Percentiles rank a stretch among this genome's conserved stretches.
phyloP scores from a whole-genome alignment of 2,329 filamentous ascomycete genomes.

The Teratosphaeria destructans region DNA sequence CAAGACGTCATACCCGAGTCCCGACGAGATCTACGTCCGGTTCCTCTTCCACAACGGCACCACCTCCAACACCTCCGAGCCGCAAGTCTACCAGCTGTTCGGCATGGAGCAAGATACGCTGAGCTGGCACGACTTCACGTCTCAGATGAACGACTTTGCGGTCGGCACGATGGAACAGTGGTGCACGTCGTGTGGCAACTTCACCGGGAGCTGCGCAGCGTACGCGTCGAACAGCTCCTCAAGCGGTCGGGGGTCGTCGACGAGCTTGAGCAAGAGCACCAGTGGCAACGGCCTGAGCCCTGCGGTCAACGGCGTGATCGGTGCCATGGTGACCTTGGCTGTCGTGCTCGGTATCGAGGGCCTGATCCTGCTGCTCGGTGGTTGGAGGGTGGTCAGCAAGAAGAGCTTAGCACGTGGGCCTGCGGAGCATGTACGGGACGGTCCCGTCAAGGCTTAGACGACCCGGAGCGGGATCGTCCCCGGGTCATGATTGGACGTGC shows the following conservation, averaged over 20 bases:
- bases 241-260: slow-evolving; percentile 11
- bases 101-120: slow-evolving; percentile 47
- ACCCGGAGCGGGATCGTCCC: neutral
- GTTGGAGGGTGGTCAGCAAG: slow-evolving; percentile 50
- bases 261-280: slow-evolving; percentile 11
- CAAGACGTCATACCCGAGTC: slow-evolving; percentile 18
- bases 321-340: slow-evolving; percentile 56
- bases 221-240: slow-evolving; percentile 25
- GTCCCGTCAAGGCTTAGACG: neutral
- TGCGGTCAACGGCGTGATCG: slow-evolving; percentile 71
- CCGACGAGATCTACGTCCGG: slow-evolving; percentile 45
- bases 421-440: neutral
- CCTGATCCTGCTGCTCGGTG: slow-evolving; percentile 44
- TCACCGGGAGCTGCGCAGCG: slow-evolving; percentile 53
- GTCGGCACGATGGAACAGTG: slow-evolving; percentile 56
- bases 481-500: neutral
- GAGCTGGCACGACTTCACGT: slow-evolving; percentile 59
- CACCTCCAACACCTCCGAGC: slow-evolving; percentile 33
- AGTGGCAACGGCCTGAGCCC: slow-evolving; percentile 46
- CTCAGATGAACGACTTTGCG: slow-evolving; percentile 54
- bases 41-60: slow-evolving; percentile 57
- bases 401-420: slow-evolving; percentile 27
- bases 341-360: slow-evolving; percentile 50
- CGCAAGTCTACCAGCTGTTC: slow-evolving; percentile 49
- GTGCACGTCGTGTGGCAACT: slow-evolving; percentile 68